phyloP scores from a whole-genome alignment of 176 grass and related monocot genomes.

The Thinopyrum elongatum region DNA sequence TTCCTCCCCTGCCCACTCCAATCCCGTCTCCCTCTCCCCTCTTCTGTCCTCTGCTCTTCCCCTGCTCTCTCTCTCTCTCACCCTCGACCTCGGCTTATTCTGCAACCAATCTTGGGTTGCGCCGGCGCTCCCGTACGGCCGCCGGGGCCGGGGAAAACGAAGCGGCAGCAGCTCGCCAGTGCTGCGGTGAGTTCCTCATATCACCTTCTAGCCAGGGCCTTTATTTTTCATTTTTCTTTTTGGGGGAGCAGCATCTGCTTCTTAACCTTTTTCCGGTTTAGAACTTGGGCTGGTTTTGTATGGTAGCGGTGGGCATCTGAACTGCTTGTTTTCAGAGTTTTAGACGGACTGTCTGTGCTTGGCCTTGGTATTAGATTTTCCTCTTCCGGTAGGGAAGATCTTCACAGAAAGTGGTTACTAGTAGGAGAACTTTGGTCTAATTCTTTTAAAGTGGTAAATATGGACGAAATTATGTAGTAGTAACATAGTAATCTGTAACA shows the following conservation, averaged over 20 bases:
- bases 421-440: background rate
- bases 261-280: background rate
- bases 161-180: background rate
- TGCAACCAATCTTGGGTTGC: slow-evolving; percentile 4
- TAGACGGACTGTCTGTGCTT: background rate
- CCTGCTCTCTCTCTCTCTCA: slow-evolving; percentile 16
- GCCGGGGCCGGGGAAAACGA: background rate
- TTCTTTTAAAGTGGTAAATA: background rate
- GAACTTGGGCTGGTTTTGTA: background rate
- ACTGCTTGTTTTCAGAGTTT: background rate
- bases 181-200: slow-evolving; percentile 30
- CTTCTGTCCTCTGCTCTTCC: background rate
- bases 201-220: background rate
- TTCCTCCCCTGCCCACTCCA: slow-evolving; percentile 13
- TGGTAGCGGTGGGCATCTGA: background rate
- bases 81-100: background rate
- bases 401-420: background rate
- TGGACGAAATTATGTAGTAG: background rate
- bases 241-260: background rate
- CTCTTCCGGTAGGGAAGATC: background rate
- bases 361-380: background rate
- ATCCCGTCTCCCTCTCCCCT: background rate
- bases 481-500: too few relatives aligned
- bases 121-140: background rate
- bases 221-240: background rate